Conservation (phyloP, 768 basidiomycete species). For the Pisolithus sp. region DNA sequence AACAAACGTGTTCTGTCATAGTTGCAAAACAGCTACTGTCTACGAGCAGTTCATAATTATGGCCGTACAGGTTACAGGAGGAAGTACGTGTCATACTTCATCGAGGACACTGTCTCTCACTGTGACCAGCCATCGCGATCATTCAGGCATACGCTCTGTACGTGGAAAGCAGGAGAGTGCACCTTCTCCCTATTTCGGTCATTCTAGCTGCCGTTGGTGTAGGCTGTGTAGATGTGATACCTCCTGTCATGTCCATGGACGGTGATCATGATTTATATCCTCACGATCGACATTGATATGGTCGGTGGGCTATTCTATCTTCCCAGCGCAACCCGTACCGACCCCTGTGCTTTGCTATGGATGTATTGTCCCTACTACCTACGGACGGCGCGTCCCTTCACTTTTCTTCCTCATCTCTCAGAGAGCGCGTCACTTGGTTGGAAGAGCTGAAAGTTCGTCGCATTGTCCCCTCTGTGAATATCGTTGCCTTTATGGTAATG, state of each 20-base stretch:
- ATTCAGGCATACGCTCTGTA: conserved; percentile 19
- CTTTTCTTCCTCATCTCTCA: not conserved
- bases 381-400: conserved; percentile 2
- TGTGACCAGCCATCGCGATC: conserved; percentile 10
- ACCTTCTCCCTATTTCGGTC: not conserved
- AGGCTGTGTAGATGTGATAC: conserved; percentile 4
- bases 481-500: not conserved
- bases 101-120: not conserved
- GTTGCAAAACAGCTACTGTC: not conserved
- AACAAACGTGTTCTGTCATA: not conserved
- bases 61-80: conserved; percentile 5
- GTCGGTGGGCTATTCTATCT: conserved; percentile 11
- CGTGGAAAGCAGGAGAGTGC: conserved; percentile 3
- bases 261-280: not conserved
- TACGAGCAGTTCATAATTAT: conserved; percentile 2
- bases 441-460: conserved; percentile 10
- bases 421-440: too few species aligned
- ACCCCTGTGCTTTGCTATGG: not conserved
- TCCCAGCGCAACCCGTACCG: not conserved
- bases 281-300: not conserved
- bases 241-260: not conserved
- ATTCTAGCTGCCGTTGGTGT: not conserved
- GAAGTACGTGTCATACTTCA: not conserved
- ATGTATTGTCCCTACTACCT: not conserved
- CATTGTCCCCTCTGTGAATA: not conserved